phyloP scores from a whole-genome alignment of 441 rosid genomes.

The Gossypium lobatum region DNA sequence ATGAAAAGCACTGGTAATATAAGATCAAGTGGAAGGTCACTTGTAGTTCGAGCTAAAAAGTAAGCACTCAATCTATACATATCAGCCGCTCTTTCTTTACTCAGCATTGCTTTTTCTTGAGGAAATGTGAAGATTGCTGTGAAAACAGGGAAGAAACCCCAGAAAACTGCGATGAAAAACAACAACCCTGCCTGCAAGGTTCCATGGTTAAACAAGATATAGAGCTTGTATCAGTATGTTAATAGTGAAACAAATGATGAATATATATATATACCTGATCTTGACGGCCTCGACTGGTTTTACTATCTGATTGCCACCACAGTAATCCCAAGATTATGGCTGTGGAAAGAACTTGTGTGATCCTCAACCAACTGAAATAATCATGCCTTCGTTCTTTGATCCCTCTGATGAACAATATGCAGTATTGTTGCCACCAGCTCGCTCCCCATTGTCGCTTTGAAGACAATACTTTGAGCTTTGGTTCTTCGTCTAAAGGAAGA shows the following conservation, averaged over 20 bases:
- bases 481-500: constrained; percentile 66
- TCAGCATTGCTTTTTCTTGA: constrained; percentile 91
- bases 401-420: constrained; percentile 74
- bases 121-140: constrained; percentile 97
- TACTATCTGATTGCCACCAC: constrained; percentile 87
- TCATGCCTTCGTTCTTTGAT: constrained; percentile 89
- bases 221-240: background rate
- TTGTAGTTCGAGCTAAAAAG: constrained; percentile 90
- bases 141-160: constrained; percentile 98
- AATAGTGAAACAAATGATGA: background rate
- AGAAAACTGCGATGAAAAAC: constrained; percentile 94
- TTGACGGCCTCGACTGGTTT: constrained; percentile 52
- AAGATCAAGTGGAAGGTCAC: constrained; percentile 96
- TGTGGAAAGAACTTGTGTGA: constrained; percentile 88
- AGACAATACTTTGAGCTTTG: constrained; percentile 49
- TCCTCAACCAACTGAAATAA: constrained; percentile 89
- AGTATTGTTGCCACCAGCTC: constrained; percentile 83
- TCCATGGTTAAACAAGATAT: too few species aligned
- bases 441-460: constrained; percentile 85
- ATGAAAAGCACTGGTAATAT: constrained; percentile 81
- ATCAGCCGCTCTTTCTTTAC: constrained; percentile 90
- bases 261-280: constrained; percentile 65
- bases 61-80: constrained; percentile 94
- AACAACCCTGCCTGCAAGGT: constrained; percentile 77
- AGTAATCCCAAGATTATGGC: constrained; percentile 83